Percentiles rank a stretch among this genome's conserved stretches.
These are phyloP conservation scores for Irpex lacteus DNA, from an alignment of 1,284 basidiomycete genomes.

Conservation along the genomic window DNA sequence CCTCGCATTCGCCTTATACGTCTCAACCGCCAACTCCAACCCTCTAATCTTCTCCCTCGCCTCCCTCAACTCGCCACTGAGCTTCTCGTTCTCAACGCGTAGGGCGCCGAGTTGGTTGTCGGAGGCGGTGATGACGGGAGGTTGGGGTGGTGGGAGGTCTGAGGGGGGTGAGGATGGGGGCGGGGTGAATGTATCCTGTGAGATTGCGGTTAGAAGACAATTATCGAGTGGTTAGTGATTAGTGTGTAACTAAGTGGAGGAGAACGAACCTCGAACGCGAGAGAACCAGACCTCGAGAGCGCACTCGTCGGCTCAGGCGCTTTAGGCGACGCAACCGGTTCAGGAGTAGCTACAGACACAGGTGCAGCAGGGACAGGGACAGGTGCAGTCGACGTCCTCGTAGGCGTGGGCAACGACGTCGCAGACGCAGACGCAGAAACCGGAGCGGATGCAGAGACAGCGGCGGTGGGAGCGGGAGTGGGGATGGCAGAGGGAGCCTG, in stretches of 20 bases:
- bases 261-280: constrained; percentile 3
- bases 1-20: constrained; percentile 67
- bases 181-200: neutral
- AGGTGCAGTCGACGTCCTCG: no score
- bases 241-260: no score
- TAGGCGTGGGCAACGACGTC: no score
- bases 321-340: no score
- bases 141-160: neutral
- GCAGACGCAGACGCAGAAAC: no score
- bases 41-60: constrained; percentile 77
- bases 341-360: no score
- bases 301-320: no score
- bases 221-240: neutral
- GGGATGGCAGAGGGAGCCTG: no score
- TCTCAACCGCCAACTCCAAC: constrained; percentile 79
- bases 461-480: no score
- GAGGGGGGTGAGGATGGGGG: no score
- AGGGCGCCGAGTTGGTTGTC: constrained; percentile 28
- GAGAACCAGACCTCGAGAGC: constrained; percentile 14
- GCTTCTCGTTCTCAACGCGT: constrained; percentile 57
- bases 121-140: neutral
- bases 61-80: constrained; percentile 68
- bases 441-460: no score
- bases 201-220: neutral
- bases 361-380: no score